Evolutionary conservation across 1,284 basidiomycete species (phyloP).

Genomic region (Pascua sp.): DNA sequence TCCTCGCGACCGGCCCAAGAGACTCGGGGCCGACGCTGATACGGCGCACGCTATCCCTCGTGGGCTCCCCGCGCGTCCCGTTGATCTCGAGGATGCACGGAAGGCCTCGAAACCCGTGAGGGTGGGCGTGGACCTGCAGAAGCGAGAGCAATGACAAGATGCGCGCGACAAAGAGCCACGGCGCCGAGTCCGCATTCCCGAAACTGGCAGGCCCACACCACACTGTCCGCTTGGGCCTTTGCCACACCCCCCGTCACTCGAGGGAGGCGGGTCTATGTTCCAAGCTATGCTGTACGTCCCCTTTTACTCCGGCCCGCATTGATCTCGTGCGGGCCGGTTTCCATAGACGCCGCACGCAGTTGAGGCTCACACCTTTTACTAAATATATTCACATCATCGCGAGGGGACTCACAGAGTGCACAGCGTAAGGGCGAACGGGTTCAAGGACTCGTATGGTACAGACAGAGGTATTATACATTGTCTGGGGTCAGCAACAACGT

Average conservation of each 20-base stretch:
- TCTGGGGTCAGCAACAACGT: too few species aligned
- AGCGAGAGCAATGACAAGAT: not conserved
- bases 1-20: conserved; percentile 7
- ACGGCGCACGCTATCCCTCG: conserved; percentile 4
- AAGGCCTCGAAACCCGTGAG: conserved; percentile 24
- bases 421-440: too few species aligned
- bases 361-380: conserved; percentile 28
- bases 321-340: conserved; percentile 7
- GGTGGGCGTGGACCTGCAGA: not conserved
- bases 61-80: conserved; percentile 5
- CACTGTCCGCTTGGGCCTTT: conserved; percentile 19
- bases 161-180: too few species aligned
- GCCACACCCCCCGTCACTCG: conserved; percentile 8
- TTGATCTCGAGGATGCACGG: conserved; percentile 1
- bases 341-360: conserved; percentile 10
- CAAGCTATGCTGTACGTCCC: conserved; percentile 18
- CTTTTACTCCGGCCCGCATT: conserved; percentile 13
- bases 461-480: too few species aligned
- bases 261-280: conserved; percentile 13
- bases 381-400: conserved; percentile 19
- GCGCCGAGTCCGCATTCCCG: too few species aligned
- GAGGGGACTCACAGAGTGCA: conserved; percentile 15
- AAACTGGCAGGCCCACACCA: not conserved
- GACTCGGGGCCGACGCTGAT: conserved; percentile 10
- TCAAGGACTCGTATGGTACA: too few species aligned